phyloP scores from a whole-genome alignment of 148 eudicot species.

The Dianthus caryophyllus region DNA sequence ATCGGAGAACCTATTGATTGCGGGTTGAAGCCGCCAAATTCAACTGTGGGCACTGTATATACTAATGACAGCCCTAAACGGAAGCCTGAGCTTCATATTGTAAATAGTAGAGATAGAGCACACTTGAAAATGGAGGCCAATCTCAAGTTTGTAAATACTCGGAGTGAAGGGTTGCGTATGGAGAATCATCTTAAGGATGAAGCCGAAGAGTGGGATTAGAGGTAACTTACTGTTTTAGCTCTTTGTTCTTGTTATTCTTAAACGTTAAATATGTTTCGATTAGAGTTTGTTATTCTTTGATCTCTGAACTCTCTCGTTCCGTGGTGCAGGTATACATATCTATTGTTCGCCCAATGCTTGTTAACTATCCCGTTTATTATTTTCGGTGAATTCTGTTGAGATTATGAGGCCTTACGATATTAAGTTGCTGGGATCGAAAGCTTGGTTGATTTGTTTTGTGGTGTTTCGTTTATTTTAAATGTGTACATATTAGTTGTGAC shows the following conservation, averaged over 20 bases:
- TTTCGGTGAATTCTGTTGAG: slow-evolving; percentile 25
- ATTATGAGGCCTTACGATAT: slow-evolving; percentile 13
- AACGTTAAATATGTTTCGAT: neutral
- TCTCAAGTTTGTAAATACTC: slow-evolving; percentile 54
- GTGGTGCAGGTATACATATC: slow-evolving; percentile 33
- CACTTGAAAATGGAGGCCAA: slow-evolving; percentile 31
- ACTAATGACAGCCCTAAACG: slow-evolving; percentile 38
- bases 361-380: slow-evolving; percentile 12
- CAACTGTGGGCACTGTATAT: slow-evolving; percentile 49
- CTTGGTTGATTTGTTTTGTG: slow-evolving; percentile 25
- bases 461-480: slow-evolving; percentile 19
- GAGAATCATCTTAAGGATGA: slow-evolving; percentile 45
- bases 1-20: slow-evolving; percentile 31
- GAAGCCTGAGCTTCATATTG: slow-evolving; percentile 41
- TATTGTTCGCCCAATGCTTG: slow-evolving; percentile 29
- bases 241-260: neutral
- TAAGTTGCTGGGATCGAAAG: neutral
- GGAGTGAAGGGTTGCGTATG: slow-evolving; percentile 36
- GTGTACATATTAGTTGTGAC: slow-evolving; percentile 32
- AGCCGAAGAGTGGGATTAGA: slow-evolving; percentile 40
- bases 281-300: neutral
- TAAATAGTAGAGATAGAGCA: slow-evolving; percentile 63
- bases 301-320: neutral
- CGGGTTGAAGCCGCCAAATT: slow-evolving; percentile 29
- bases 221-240: slow-evolving; percentile 26